A percentile compares a stretch with the other conserved stretches of the same genome.
phyloP scores from a whole-genome alignment of 225 moss, liverwort and hornwort genomes.

The Pleurozium schreberi region DNA sequence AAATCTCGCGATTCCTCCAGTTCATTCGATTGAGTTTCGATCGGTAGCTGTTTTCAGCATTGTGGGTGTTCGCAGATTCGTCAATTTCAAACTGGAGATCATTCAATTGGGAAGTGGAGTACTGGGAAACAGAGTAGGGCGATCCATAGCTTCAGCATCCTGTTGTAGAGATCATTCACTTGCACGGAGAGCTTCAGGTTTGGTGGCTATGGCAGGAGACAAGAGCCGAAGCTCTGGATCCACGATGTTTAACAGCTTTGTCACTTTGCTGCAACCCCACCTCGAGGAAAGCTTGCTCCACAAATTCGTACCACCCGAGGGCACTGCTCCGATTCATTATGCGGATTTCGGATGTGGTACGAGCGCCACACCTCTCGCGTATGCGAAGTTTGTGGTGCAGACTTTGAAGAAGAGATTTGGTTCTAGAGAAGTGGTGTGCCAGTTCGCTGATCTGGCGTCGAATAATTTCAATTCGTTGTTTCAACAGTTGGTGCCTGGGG shows the following conservation, averaged over 20 bases:
- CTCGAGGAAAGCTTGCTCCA: conserved; percentile 3
- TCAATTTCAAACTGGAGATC: neutral
- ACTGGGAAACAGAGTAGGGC: neutral
- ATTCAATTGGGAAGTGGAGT: neutral
- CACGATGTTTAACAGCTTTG: neutral
- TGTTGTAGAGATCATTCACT: neutral
- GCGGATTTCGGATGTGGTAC: conserved; percentile 28
- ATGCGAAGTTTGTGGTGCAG: conserved; percentile 4
- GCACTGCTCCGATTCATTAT: neutral
- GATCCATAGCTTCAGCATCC: neutral
- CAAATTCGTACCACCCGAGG: neutral
- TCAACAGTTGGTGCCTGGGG: neutral
- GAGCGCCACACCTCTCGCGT: neutral
- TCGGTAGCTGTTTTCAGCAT: neutral
- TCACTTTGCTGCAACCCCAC: neutral
- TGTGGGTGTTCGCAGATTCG: neutral
- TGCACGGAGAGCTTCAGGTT: neutral
- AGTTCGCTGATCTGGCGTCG: conserved; percentile 38
- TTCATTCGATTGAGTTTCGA: neutral
- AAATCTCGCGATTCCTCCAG: neutral
- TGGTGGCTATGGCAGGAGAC: neutral
- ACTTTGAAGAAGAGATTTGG: neutral
- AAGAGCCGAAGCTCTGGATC: neutral
- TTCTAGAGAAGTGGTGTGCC: conserved; percentile 14
- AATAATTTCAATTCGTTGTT: conserved; percentile 60